Base-by-base conservation (phyloP, 2,329 filamentous ascomycete species). In the Ascochyta rabiei region DNA sequence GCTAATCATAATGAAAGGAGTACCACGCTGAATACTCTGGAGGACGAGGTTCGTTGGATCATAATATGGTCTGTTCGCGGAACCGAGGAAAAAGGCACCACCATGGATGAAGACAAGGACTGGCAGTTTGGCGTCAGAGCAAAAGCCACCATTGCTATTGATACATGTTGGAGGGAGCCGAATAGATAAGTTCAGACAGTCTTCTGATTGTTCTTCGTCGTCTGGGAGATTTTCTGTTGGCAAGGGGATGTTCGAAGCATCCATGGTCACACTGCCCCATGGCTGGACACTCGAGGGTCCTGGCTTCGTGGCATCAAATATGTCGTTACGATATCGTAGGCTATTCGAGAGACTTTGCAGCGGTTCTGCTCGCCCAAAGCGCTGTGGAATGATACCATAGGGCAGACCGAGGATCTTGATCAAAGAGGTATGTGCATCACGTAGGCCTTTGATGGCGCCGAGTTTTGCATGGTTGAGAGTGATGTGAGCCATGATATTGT, bases 91-190 rank as follows among this genome's bases (percentile, higher is more conserved):
- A 40, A 79, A 78, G 0, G 78, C 81, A 4, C 82, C 81, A 0
- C 82, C 82, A 55, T 84, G 81, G 3, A 84, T 77, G 56, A 81
- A 83, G 2, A 81, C 74, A 23, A 84, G 67, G 0, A 84, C 82
- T 0, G 82, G 82, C 2, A 83, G 68, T 30, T 56, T 62, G 13
- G 37, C 37, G 4, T n/a, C 5, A 66, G 70, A 6, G 8, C 28
- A 18, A 9, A 56, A 24, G 42, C 49, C 10, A 1, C 34, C 23
- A 28, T 49, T 1, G 79, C 80, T 0, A 76, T 72, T 33, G 7
- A 60, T 0, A 75, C 76, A 53, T 81, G 75, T 54, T 80, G 82
- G 12, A 5, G 59, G 59, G 0, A 62, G 26, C 15, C 53, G 37
- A 12, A 63, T 57, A 1, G 56, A 62, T 15, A 84, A 68, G 34